Conservation (phyloP, 495 filamentous ascomycete species). For the Aspergillus taichungensis region DNA sequence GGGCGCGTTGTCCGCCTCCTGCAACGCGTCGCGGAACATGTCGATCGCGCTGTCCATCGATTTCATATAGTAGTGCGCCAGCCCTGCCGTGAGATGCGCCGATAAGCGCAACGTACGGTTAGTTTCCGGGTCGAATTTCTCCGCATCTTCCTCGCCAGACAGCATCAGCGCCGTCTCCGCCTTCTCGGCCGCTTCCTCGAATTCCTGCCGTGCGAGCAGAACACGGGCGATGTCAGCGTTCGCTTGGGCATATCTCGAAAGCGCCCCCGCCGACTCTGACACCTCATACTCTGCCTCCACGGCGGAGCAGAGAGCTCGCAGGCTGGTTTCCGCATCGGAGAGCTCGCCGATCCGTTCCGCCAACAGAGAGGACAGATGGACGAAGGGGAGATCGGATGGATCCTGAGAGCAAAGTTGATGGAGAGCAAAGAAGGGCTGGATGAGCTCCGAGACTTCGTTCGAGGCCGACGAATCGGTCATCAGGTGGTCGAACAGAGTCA, state of each 20-base stretch:
- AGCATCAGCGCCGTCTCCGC: constrained; percentile 66
- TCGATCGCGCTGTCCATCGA: constrained; percentile 57
- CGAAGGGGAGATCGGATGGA: constrained; percentile 56
- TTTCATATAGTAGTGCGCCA: constrained; percentile 64
- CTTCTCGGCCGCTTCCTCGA: constrained; percentile 57
- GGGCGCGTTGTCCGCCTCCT: constrained; percentile 67
- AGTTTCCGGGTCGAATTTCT: constrained; percentile 46
- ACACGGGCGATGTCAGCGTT: constrained; percentile 79
- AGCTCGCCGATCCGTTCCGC: constrained; percentile 69
- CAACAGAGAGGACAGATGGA: constrained; percentile 72
- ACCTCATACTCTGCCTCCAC: constrained; percentile 77
- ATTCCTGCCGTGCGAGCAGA: constrained; percentile 58
- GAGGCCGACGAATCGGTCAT: constrained; percentile 43
- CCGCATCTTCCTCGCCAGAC: constrained; percentile 47
- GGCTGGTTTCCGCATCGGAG: constrained; percentile 50
- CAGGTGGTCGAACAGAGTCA: constrained; percentile 72
- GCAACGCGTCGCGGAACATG: constrained; percentile 73
- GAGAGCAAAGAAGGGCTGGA: constrained; percentile 80
- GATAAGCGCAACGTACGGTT: constrained; percentile 63
- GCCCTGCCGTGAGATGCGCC: constrained; percentile 76
- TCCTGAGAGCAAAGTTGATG: constrained; percentile 64
- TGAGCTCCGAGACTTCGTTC: constrained; percentile 52
- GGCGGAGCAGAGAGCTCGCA: constrained; percentile 54
- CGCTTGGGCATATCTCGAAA: constrained; percentile 70
- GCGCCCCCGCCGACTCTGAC: constrained; percentile 61